Conservation (phyloP, 345 rosid genomes). For the Brassica incana region DNA sequence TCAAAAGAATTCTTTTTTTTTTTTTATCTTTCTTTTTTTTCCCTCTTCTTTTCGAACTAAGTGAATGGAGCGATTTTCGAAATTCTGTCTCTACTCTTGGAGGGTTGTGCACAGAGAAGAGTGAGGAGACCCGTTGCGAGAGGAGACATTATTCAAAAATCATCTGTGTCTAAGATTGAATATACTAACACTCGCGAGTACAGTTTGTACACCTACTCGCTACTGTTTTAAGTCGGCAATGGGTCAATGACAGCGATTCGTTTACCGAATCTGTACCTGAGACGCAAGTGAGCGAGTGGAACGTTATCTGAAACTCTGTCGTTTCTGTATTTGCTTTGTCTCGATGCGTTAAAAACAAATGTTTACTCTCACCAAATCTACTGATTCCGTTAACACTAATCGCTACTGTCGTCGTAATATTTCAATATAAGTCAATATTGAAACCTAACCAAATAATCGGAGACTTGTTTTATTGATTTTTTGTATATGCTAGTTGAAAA, state of each 20-base stretch:
- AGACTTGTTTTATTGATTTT: background rate
- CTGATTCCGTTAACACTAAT: constrained; percentile 7
- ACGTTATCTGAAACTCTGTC: constrained; percentile 2
- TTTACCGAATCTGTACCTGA: background rate
- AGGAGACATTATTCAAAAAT: constrained; percentile 28
- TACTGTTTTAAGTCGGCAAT: background rate
- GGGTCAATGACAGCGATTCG: background rate
- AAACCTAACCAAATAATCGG: background rate
- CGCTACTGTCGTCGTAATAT: background rate
- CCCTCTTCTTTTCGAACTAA: constrained; percentile 42
- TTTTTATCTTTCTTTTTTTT: background rate
- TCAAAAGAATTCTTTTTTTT: constrained; percentile 23
- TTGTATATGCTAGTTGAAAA: too few species aligned
- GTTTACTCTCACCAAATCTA: constrained; percentile 10
- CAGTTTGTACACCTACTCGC: background rate
- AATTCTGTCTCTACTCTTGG: constrained; percentile 18
- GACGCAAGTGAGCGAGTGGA: constrained; percentile 22
- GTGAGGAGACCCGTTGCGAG: constrained; percentile 31
- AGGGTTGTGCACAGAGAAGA: constrained; percentile 20
- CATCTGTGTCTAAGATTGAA: background rate
- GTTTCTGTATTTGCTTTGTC: constrained; percentile 24
- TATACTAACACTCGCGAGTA: constrained; percentile 2
- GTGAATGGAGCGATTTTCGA: constrained; percentile 33
- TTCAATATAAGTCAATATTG: background rate
- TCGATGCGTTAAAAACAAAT: background rate